These are phyloP conservation scores for Colletotrichum sp. DNA, from an alignment of 2,329 filamentous ascomycete species.

Conservation along the genomic window DNA sequence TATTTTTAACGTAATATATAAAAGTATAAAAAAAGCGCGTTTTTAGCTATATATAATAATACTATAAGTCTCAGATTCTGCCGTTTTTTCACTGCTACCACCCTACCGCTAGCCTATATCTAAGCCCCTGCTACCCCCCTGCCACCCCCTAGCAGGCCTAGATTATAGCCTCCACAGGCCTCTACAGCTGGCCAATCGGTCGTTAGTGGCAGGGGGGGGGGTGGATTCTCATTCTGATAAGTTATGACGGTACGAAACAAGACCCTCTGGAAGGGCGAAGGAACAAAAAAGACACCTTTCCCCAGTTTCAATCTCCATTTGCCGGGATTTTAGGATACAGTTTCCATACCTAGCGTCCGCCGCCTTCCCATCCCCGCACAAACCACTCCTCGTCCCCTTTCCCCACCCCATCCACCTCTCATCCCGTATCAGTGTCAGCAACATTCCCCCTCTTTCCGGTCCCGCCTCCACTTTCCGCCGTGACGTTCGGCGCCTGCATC, in stretches of 20 bases:
- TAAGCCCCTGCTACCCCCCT: too few relatives aligned
- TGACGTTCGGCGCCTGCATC: neutral
- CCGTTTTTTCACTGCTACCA: too few relatives aligned
- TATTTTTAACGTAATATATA: too few relatives aligned
- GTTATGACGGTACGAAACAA: neutral
- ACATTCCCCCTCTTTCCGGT: neutral
- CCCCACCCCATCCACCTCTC: slow-evolving; percentile 7
- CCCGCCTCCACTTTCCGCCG: slow-evolving; percentile 19
- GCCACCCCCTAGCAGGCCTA: too few relatives aligned
- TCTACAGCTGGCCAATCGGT: too few relatives aligned
- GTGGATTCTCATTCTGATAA: too few relatives aligned
- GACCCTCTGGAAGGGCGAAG: neutral
- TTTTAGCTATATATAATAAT: too few relatives aligned
- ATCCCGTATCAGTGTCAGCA: neutral
- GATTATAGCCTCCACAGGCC: too few relatives aligned
- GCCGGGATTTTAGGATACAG: neutral
- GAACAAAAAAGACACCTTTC: neutral
- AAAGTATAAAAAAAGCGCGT: too few relatives aligned
- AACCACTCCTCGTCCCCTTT: neutral
- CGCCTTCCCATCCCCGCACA: neutral
- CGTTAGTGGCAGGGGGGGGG: too few relatives aligned
- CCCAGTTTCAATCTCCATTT: neutral
- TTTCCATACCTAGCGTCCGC: neutral
- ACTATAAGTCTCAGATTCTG: too few relatives aligned
- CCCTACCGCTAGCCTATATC: too few relatives aligned